phyloP scores from a whole-genome alignment of 1,284 basidiomycete species.

The Pseudozyma hubeiensis region DNA sequence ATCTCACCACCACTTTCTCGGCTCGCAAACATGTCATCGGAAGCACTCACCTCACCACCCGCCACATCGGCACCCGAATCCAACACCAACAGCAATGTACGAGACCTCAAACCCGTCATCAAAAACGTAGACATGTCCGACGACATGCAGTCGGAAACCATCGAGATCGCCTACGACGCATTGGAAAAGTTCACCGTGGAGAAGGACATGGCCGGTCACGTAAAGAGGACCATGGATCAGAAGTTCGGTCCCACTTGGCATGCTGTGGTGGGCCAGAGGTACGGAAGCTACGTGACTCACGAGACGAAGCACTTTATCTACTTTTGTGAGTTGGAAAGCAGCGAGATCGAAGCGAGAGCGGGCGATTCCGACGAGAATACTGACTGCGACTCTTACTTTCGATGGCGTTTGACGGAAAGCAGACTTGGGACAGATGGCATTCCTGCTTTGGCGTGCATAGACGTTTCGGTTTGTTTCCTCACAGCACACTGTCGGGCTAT shows the following conservation, averaged over 20 bases:
- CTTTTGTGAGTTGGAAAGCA: constrained; percentile 61
- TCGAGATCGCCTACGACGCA: constrained; percentile 85
- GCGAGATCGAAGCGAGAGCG: not conserved
- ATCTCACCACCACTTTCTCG: not conserved
- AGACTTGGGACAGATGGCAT: constrained; percentile 67
- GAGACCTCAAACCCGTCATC: constrained; percentile 77
- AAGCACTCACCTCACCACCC: constrained; percentile 19
- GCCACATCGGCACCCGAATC: constrained; percentile 1
- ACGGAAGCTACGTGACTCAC: constrained; percentile 93
- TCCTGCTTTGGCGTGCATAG: constrained; percentile 67
- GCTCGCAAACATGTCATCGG: constrained; percentile 16
- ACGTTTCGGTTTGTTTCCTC: not conserved
- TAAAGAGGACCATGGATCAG: constrained; percentile 97
- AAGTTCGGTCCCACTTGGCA: constrained; percentile 95
- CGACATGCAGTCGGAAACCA: constrained; percentile 92
- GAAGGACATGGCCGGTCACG: constrained; percentile 94
- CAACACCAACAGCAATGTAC: constrained; percentile 5
- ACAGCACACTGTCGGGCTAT: not conserved
- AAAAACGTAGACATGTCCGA: constrained; percentile 98
- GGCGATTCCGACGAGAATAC: not conserved
- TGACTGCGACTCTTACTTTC: not conserved
- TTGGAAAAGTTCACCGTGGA: constrained; percentile 92
- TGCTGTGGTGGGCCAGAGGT: constrained; percentile 93
- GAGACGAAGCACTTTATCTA: constrained; percentile 68
- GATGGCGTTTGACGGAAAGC: not conserved